Percentiles rank a stretch among this genome's conserved stretches.
Conservation (phyloP, 805 yeast genomes). For the Yarrowia porcina region DNA sequence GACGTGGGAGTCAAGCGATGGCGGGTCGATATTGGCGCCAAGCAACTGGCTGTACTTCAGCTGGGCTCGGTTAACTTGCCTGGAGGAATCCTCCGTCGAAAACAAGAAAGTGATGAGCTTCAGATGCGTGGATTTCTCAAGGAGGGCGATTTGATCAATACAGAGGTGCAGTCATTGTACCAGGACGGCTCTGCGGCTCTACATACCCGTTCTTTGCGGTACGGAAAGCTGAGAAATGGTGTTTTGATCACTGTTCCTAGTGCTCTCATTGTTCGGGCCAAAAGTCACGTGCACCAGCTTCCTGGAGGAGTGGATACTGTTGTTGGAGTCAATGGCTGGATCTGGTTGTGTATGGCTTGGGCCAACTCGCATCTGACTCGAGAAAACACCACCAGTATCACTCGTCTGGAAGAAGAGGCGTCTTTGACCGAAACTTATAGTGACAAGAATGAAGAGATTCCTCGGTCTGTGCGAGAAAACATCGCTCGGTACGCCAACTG, state of each 20-base stretch:
- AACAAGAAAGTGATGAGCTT: slow-evolving; percentile 90
- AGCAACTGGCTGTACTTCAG: slow-evolving; percentile 86
- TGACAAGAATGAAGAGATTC: slow-evolving; percentile 75
- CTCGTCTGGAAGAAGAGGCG: slow-evolving; percentile 78
- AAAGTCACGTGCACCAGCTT: slow-evolving; percentile 80
- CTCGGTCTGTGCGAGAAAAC: slow-evolving; percentile 59
- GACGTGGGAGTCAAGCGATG: slow-evolving; percentile 93
- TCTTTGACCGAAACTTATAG: slow-evolving; percentile 87
- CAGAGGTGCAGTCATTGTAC: slow-evolving; percentile 89
- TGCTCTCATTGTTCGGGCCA: slow-evolving; percentile 75
- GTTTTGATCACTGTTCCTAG: slow-evolving; percentile 76
- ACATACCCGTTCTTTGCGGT: slow-evolving; percentile 92
- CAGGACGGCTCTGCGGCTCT: slow-evolving; percentile 89
- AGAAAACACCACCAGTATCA: slow-evolving; percentile 52
- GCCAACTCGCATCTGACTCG: slow-evolving; percentile 29
- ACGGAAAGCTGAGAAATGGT: slow-evolving; percentile 94
- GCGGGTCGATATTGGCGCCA: slow-evolving; percentile 96
- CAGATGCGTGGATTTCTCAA: slow-evolving; percentile 92
- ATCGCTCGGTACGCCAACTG: slow-evolving; percentile 85
- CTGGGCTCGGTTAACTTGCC: slow-evolving; percentile 95
- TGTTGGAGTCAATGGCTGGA: slow-evolving; percentile 89
- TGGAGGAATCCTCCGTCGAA: slow-evolving; percentile 92
- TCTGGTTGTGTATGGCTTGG: slow-evolving; percentile 60
- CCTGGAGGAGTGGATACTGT: slow-evolving; percentile 93
- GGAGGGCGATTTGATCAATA: slow-evolving; percentile 93